Conservation (phyloP, 2,329 filamentous ascomycete genomes). For the Aureobasidium sp. region DNA sequence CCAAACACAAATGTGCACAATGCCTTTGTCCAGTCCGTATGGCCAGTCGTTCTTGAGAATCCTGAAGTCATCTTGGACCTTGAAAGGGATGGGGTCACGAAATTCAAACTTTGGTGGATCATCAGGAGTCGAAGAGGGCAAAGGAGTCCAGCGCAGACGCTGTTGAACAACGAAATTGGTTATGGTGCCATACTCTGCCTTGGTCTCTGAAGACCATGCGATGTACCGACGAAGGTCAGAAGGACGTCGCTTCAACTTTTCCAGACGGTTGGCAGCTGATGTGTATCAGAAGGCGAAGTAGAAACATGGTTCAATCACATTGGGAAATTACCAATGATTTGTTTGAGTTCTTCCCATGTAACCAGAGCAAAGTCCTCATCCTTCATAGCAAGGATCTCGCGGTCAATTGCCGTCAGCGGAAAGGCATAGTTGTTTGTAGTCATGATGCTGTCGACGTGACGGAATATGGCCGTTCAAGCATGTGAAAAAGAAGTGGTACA, state of each 20-base stretch:
- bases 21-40: slow-evolving; percentile 47
- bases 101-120: slow-evolving; percentile 31
- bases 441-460: neutral
- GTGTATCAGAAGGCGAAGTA: neutral
- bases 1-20: slow-evolving; percentile 52
- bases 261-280: slow-evolving; percentile 41
- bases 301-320: neutral
- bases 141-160: slow-evolving; percentile 44
- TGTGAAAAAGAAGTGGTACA: neutral
- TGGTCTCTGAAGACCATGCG: slow-evolving; percentile 47
- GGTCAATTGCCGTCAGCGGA: slow-evolving; percentile 41
- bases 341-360: slow-evolving; percentile 43
- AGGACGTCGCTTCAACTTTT: slow-evolving; percentile 49
- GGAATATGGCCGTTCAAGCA: neutral
- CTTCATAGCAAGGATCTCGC: slow-evolving; percentile 38
- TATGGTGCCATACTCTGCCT: slow-evolving; percentile 46
- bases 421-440: slow-evolving; percentile 23
- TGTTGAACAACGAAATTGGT: slow-evolving; percentile 47
- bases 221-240: slow-evolving; percentile 51
- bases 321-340: slow-evolving; percentile 38
- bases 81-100: slow-evolving; percentile 43
- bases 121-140: slow-evolving; percentile 14
- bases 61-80: slow-evolving; percentile 44
- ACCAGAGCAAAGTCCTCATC: slow-evolving; percentile 45
- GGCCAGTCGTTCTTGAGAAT: slow-evolving; percentile 57